Conservation (phyloP, 139 green algal genomes). For the Picochlorum costavermella region DNA sequence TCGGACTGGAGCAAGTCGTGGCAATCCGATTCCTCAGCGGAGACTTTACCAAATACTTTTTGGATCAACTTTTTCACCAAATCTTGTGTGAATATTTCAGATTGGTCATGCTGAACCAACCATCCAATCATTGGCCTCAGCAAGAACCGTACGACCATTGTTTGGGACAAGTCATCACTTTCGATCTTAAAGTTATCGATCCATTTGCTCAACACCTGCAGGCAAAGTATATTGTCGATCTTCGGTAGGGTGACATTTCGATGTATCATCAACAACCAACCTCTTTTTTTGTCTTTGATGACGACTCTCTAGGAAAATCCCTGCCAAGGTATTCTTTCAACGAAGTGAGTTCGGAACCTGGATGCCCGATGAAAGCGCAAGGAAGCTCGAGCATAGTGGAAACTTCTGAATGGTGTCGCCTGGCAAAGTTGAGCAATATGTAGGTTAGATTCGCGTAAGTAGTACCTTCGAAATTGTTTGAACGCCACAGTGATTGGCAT, state of each 20-base stretch:
- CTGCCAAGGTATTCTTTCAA: background rate
- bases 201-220: slow-evolving; percentile 15
- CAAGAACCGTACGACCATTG: slow-evolving; percentile 63
- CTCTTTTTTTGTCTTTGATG: background rate
- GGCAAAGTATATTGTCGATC: background rate
- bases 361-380: background rate
- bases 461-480: background rate
- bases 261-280: background rate
- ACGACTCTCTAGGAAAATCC: background rate
- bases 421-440: background rate
- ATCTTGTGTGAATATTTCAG: slow-evolving; percentile 29
- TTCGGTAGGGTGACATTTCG: background rate
- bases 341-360: background rate
- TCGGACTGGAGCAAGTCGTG: slow-evolving; percentile 63
- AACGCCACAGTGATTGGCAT: background rate
- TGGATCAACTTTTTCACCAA: slow-evolving; percentile 34
- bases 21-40: background rate
- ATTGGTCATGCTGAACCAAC: slow-evolving; percentile 39
- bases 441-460: background rate
- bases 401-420: background rate
- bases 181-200: slow-evolving; percentile 5
- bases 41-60: slow-evolving; percentile 14
- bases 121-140: slow-evolving; percentile 72
- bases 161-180: background rate
- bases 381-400: background rate